Base-by-base conservation (phyloP, 805 yeast species). In the Kuraishia cidri region DNA sequence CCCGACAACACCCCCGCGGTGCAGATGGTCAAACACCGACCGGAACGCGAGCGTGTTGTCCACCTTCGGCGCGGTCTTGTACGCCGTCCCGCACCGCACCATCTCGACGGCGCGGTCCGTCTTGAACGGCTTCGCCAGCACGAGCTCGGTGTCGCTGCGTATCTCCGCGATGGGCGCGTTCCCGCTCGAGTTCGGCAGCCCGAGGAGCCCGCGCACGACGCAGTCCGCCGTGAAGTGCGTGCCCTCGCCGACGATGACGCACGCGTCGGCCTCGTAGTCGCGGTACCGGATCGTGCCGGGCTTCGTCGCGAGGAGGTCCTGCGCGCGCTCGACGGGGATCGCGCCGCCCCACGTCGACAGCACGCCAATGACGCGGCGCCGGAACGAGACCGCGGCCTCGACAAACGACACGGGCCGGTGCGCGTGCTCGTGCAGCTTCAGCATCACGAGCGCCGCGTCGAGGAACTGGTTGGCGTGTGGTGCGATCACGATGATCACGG, bases 401-500 rank as follows among this genome's bases (percentile, higher is more conserved):
- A 90, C 62, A 50, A 88, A 87, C 14, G 86, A 73, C 11, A 84
- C 71, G 26, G 90, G 62, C 39, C 95, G 66, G 6, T 75, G 69
- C 2, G 81, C 69, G 36, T 74, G 75, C 32, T 64, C 62, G 44
- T 77, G 69, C 14, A 84, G 84, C 43, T 80, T 84, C 29, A 79
- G 74, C 71, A 84, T 76, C 21, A 85, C 63, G 31, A 92, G 65
- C 17, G 87, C 73, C 4, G 61, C 62, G 44, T 72, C 80, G 23
- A 82, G 75, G 40, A 82, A 83, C 47, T 85, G 95, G 50, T 85
- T 85, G n/a, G 95, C 94, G 60, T 90, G 98, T 2, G 97, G 97
- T 2, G 96, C 98, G 8, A 92, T 94, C 23, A 92, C 97, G 40
- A 92, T 79, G 34, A 90, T 80, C 6, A 87, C 79, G 0, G 97